Evolutionary conservation across 768 basidiomycete genomes (phyloP).

Genomic region (Podaxis sp.): DNA sequence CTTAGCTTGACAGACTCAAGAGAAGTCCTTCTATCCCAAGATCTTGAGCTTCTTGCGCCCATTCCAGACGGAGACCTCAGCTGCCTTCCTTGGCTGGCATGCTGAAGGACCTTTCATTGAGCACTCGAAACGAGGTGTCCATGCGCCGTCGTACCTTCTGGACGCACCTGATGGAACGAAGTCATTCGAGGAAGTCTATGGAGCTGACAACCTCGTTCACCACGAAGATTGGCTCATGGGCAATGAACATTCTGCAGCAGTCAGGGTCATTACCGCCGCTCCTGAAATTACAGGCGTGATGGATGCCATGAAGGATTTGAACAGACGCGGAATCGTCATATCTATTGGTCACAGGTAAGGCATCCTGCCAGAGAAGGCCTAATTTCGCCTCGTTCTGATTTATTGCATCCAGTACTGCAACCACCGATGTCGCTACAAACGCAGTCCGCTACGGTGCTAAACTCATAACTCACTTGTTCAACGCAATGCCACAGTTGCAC

Average conservation of each 20-base stretch:
- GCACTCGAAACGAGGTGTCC: slow-evolving; percentile 79
- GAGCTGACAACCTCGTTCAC: slow-evolving; percentile 58
- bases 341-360: slow-evolving; percentile 87
- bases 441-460: slow-evolving; percentile 73
- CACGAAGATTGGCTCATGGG: slow-evolving; percentile 67
- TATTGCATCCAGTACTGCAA: slow-evolving; percentile 54
- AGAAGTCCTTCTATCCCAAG: slow-evolving; percentile 70
- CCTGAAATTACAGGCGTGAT: slow-evolving; percentile 86
- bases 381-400: slow-evolving; percentile 5
- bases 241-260: slow-evolving; percentile 44
- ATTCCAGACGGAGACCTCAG: slow-evolving; percentile 59
- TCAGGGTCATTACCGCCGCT: slow-evolving; percentile 82
- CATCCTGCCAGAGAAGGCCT: background rate
- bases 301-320: slow-evolving; percentile 58
- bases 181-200: slow-evolving; percentile 76
- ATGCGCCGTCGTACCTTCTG: slow-evolving; percentile 64
- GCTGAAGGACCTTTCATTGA: slow-evolving; percentile 90
- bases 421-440: slow-evolving; percentile 66
- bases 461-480: slow-evolving; percentile 92
- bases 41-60: slow-evolving; percentile 68
- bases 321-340: slow-evolving; percentile 66
- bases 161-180: slow-evolving; percentile 60
- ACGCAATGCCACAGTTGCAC: slow-evolving; percentile 88
- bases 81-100: slow-evolving; percentile 85
- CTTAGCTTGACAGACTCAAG: slow-evolving; percentile 59